Evolutionary conservation across 805 yeast genomes (phyloP), one percentile per base, ranked within the genome.

Genomic region (Candida nitratophila): DNA sequence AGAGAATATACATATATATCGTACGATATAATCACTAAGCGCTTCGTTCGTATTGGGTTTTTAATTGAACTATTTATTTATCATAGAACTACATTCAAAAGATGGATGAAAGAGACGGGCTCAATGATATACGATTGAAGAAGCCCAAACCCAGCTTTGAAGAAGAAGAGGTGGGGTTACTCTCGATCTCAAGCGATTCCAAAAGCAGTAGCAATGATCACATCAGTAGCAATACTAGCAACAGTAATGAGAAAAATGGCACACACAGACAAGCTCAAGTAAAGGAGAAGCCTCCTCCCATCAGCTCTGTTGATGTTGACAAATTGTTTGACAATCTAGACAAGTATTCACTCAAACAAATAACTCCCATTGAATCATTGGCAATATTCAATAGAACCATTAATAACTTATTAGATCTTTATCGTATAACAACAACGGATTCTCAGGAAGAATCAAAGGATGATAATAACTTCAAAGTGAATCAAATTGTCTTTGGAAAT

Each of bases 221-320:
- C n/a, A n/a, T n/a, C n/a, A n/a, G n/a, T n/a, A n/a, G n/a, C n/a
- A n/a, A n/a, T 5, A n/a, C 16, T 12, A 27, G 14, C 19, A 29
- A 14, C 33, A 29, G 14, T 19, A 29, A 10, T 34, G 19, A 29
- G 9, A 31, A 22, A 5, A 20, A 20, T 30, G 20, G 21, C 26
- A 15, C 6, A n/a, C n/a, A 14, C 15, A 21, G 15, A 19, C 24
- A 36, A 29, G 32, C 19, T 21, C 32, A 31, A n/a, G 39, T 7
- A 2, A 24, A 34, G 24, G 17, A 21, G 6, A 38, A 32, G 33
- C 31, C 43, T 12, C 43, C 49, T 3, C 50, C 48, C 4, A 45
- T 49, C 12, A 44, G 21, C 10, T 41, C 55, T 4, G 42, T 60
- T 3, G 46, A 76, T 61, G 29, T 68, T 53, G 55, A 64, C 55